These are phyloP conservation scores for Candida vartiovaarae DNA, from an alignment of 805 yeast species.

Conservation along the genomic window DNA sequence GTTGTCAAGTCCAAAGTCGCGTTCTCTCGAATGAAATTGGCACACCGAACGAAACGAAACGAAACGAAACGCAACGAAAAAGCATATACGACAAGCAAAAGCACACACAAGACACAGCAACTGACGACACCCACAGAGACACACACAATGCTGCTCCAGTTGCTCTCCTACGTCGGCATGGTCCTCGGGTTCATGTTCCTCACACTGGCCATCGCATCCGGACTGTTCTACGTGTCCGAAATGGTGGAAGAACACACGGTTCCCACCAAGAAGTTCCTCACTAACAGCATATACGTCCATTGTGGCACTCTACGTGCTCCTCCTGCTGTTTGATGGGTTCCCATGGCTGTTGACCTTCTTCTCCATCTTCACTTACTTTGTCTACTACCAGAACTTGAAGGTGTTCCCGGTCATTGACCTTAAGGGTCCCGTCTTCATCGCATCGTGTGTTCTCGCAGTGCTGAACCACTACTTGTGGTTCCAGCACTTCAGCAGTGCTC, in stretches of 20 bases:
- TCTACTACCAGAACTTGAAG: slow-evolving; percentile 70
- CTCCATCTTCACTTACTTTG: slow-evolving; percentile 60
- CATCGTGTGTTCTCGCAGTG: slow-evolving; percentile 66
- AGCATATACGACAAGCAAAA: background rate
- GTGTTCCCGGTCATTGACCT: slow-evolving; percentile 81
- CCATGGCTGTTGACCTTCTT: slow-evolving; percentile 64
- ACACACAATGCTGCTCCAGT: slow-evolving; percentile 44
- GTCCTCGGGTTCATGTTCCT: slow-evolving; percentile 53
- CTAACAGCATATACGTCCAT: slow-evolving; percentile 53
- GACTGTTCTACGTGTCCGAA: slow-evolving; percentile 85
- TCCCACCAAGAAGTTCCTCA: slow-evolving; percentile 66
- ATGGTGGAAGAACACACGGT: slow-evolving; percentile 90
- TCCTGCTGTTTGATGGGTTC: slow-evolving; percentile 71
- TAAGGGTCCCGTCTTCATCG: slow-evolving; percentile 61
- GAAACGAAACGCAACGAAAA: too few relatives aligned
- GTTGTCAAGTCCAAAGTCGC: too few relatives aligned
- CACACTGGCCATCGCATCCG: slow-evolving; percentile 76
- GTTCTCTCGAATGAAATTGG: too few relatives aligned
- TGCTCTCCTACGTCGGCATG: slow-evolving; percentile 55
- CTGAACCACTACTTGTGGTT: slow-evolving; percentile 89
- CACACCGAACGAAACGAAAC: too few relatives aligned
- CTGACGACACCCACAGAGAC: background rate
- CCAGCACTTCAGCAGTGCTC: slow-evolving; percentile 50
- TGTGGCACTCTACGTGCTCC: slow-evolving; percentile 44
- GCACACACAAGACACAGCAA: background rate